A percentile compares a stretch with the other conserved stretches of the same genome.
Conservation (phyloP, 2,329 filamentous ascomycete species). For the Conoideocrella luteorostrata region DNA sequence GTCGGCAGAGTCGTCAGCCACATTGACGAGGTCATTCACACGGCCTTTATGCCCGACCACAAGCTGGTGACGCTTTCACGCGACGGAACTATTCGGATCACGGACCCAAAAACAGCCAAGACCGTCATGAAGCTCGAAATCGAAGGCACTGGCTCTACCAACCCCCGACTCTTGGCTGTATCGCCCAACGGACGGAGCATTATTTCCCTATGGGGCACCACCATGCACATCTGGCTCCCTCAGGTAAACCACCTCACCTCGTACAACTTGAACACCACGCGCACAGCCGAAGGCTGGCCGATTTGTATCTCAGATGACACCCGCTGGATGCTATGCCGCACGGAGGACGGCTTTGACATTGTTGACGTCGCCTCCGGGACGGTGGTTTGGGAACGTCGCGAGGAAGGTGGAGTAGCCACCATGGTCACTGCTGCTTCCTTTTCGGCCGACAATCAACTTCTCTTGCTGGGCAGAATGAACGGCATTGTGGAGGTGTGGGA, state of each 20-base stretch:
- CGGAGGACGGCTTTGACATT: slow-evolving; percentile 35
- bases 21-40: slow-evolving; percentile 30
- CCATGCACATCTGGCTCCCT: slow-evolving; percentile 32
- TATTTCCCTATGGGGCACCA: slow-evolving; percentile 31
- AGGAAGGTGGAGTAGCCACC: slow-evolving; percentile 10
- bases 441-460: slow-evolving; percentile 19
- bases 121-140: slow-evolving; percentile 33
- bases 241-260: slow-evolving; percentile 24
- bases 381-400: slow-evolving; percentile 21
- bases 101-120: slow-evolving; percentile 22
- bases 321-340: slow-evolving; percentile 31
- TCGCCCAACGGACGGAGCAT: slow-evolving; percentile 26
- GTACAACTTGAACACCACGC: slow-evolving; percentile 28
- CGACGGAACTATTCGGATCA: slow-evolving; percentile 33
- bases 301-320: slow-evolving; percentile 32
- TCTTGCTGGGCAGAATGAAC: slow-evolving; percentile 29
- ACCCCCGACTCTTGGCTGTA: slow-evolving; percentile 27
- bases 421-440: slow-evolving; percentile 32
- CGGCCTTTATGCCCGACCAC: slow-evolving; percentile 25
- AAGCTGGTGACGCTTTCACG: slow-evolving; percentile 28
- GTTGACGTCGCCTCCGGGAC: slow-evolving; percentile 29
- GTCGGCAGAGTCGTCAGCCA: slow-evolving; percentile 28
- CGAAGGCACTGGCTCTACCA: slow-evolving; percentile 16
- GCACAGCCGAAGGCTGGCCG: slow-evolving; percentile 33
- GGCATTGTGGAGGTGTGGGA: slow-evolving; percentile 29